Base-by-base conservation (phyloP, 1,139 yeast genomes). In the Yamadazyma mexicana region DNA sequence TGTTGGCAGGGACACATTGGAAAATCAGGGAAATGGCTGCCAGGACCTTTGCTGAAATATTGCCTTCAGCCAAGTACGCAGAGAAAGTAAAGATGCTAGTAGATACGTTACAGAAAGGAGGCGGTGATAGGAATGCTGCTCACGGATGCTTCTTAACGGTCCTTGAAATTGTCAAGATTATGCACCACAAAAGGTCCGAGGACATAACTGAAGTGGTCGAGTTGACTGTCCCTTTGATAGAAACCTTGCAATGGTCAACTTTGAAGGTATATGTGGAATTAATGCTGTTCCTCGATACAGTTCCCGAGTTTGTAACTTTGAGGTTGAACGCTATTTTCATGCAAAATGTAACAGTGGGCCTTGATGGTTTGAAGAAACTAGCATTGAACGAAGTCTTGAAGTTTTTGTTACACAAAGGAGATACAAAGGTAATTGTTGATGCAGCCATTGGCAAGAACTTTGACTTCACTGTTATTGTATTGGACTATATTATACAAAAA, bases 1-100 rank as follows among this genome's bases (percentile, higher is more conserved):
- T 83, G 44, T 58, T 86, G 31, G 62, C 64, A 1, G 72, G 79
- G 47, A 64, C 62, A 34, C 67, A 73, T 40, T 91, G 96, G 96
- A 88, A 87, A 51, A 74, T 91, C 2, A 73, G 98, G 44, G 96
- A 89, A 56, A 77, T 87, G 76, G 83, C 95, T 0, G 88, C 96
- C 0, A 70, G 83, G 54, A 77, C 89, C 3, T 54, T 87, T 1
- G 77, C 83, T 0, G 64, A 83, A 0, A 35, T 48, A 12, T 8
- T 34, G 1, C 31, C 34, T 4, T 33, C 40, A 3, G 7, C 14
- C 2, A 5, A 20, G 14, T 14, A 33, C 16, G 15, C 12, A 12
- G 36, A 17, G 3, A 17, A 16, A 8, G 31, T 26, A 8, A 11
- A 16, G 4, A 4, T 14, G 8, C 11, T 33, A 6, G 35, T 26